Base-by-base conservation (phyloP, 2,329 filamentous ascomycete species). In the Leptodontidium sp. region DNA sequence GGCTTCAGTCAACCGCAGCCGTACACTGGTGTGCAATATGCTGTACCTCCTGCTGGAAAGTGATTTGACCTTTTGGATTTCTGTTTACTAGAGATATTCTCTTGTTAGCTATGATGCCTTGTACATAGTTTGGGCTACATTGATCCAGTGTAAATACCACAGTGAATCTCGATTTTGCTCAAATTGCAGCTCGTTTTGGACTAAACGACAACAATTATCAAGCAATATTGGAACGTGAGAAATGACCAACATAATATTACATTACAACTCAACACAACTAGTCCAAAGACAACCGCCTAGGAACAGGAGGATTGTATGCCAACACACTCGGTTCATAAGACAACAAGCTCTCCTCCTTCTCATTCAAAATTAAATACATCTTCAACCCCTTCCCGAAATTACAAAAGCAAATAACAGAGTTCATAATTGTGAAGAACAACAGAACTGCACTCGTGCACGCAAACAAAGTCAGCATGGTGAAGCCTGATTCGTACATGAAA, bases 371-470 rank as follows among this genome's bases (percentile, higher is more conserved):
- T 7, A 63, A 38, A 52, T 52, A 63, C 7, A 35, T 17, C 45
- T 52, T 63, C 32, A 63, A n/a, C 11, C 61, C 61, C 12, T 52
- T 63, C 14, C 61, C 43, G 24, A 63, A 63, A 50, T 63, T 63
- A 15, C 29, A 47, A 32, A 24, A 63, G 21, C 61, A 63, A 15
- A 63, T 14, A 7, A 52, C 24, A 45, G 45, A 63, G 29, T 63
- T 63, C 26, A 63, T 15, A 6, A 63, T 8, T 12, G 61, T 63
- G 14, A 1, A 40, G 15, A 52, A 50, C 17, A 63, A 9, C 29
- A 63, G 11, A 17, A 6, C 47, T 0, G 35, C 29, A 47, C 61
- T 63, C 15, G 29, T 12, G 17, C 61, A 29, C 3, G 45, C 61
- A 7, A 63, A 52, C 4, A 52, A 14, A 15, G 17, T 52, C 9